Evolutionary conservation across 176 grass and related monocot species (phyloP).

Genomic region (Bromus sterilis): DNA sequence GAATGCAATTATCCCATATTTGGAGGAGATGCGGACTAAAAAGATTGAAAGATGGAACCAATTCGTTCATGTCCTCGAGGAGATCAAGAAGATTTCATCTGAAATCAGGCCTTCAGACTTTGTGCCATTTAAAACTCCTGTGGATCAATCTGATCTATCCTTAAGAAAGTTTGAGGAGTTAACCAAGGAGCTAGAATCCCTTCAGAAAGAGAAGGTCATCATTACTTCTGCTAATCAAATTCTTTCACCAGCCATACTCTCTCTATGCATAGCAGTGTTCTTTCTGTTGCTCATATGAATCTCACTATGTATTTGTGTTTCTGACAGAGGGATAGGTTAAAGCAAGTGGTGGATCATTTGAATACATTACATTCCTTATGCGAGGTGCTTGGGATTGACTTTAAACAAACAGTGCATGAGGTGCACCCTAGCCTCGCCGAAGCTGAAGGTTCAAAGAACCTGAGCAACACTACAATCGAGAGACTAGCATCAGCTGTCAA

Average conservation of each 20-base stretch:
- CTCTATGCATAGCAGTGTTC: background rate
- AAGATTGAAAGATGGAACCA: slow-evolving; percentile 74
- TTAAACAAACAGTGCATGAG: slow-evolving; percentile 53
- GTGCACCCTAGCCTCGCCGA: slow-evolving; percentile 74
- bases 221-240: slow-evolving; percentile 10
- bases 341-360: slow-evolving; percentile 71
- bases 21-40: slow-evolving; percentile 77
- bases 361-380: slow-evolving; percentile 65
- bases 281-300: background rate
- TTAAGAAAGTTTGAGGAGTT: slow-evolving; percentile 81
- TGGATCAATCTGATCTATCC: slow-evolving; percentile 76
- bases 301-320: slow-evolving; percentile 21
- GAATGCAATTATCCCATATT: slow-evolving; percentile 43
- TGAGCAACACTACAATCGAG: slow-evolving; percentile 61
- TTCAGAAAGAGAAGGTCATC: slow-evolving; percentile 87
- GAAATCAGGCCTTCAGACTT: slow-evolving; percentile 55
- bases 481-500: slow-evolving; percentile 44
- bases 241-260: background rate
- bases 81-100: slow-evolving; percentile 63
- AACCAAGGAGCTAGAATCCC: slow-evolving; percentile 54
- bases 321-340: slow-evolving; percentile 57
- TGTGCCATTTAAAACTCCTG: slow-evolving; percentile 44
- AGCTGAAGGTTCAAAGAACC: slow-evolving; percentile 71
- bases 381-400: slow-evolving; percentile 68
- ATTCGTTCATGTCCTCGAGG: slow-evolving; percentile 72